phyloP scores from a whole-genome alignment of 805 yeast genomes.

The Candida sakaeoensis region DNA sequence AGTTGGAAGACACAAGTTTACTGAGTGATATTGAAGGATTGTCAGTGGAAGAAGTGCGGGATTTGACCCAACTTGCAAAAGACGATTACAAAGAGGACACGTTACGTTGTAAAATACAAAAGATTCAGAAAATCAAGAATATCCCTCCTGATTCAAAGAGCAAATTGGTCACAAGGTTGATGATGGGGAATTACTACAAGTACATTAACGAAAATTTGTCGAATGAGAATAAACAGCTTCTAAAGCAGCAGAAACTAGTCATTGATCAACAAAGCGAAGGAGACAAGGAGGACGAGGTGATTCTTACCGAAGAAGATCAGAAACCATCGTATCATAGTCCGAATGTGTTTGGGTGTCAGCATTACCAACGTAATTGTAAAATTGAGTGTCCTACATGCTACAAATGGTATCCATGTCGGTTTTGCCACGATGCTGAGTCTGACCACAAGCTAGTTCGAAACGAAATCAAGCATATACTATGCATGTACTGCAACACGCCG shows the following conservation, averaged over 20 bases:
- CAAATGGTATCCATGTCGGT: conserved; percentile 76
- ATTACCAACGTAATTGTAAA: conserved; percentile 81
- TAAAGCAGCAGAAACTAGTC: conserved; percentile 17
- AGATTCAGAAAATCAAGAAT: conserved; percentile 35
- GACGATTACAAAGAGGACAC: conserved; percentile 38
- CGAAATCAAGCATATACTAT: conserved; percentile 64
- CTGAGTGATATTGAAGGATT: conserved; percentile 32
- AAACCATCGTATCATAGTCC: conserved; percentile 46
- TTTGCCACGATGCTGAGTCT: conserved; percentile 72
- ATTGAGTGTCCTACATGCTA: conserved; percentile 73
- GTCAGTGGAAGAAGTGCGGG: conserved; percentile 29
- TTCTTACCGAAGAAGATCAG: conserved; percentile 46
- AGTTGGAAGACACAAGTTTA: conserved; percentile 10
- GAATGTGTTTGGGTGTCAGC: conserved; percentile 67
- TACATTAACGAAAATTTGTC: conserved; percentile 35
- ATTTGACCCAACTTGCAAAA: conserved; percentile 33
- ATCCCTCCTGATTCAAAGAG: conserved; percentile 43
- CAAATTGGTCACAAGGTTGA: conserved; percentile 54
- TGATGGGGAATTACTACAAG: conserved; percentile 65
- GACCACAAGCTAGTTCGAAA: conserved; percentile 57
- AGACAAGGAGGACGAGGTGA: conserved; percentile 35
- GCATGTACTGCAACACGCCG: conserved; percentile 75
- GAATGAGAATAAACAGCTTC: conserved; percentile 12
- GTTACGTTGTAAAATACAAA: conserved; percentile 47
- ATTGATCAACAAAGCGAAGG: conserved; percentile 7